Evolutionary conservation across 2,329 filamentous ascomycete species (phyloP), one percentile per base, ranked within the genome.

Genomic region (Clonostachys chloroleuca): DNA sequence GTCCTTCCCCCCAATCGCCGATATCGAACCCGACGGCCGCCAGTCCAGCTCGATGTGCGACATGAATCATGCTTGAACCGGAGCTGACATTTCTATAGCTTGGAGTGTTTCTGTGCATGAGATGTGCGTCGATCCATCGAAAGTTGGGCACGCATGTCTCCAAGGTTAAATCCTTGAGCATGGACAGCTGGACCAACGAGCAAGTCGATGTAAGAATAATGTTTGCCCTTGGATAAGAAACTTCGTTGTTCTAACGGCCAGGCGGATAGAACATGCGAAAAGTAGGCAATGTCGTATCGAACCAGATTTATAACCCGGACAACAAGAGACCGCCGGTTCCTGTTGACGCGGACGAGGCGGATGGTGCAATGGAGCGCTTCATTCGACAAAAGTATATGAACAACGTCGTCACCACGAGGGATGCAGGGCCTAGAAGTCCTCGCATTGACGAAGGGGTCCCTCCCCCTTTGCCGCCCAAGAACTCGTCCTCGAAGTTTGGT

Each of bases 121-220:
- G 94, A 64, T 99, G 94, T 75, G 94, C 92, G 46, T 82, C 91
- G 47, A 81, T 97, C 61, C 94, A 99, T 73, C 89, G 94, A 62
- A 97, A 97, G 70, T 77, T 99, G 60, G 94, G 94, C 51, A 97
- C 94, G 39, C 94, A 99, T 68, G 90, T 99, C 53, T 96, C 92
- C 55, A 99, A 99, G 68, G 91, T 99, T 74, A 99, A 99, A 70
- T 97, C 92, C 36, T 70, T 99, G 71, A 97, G 88, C 67, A 97
- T 99, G 92, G 94, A 99, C 69, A 94, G 87, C 56, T 99, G 94
- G 94, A 84, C 88, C 43, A 86, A 86, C 60, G 94, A 97, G 51
- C 94, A 99, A 71, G 92, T 99, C 53, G 94, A 99, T 70, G 92
- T 96, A 74, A 69, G 43, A 30, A 36, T 16, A 36, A 6, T 8